Evolutionary conservation across 176 grass and related monocot genomes (phyloP).

Genomic region (Ensete ventricosum): DNA sequence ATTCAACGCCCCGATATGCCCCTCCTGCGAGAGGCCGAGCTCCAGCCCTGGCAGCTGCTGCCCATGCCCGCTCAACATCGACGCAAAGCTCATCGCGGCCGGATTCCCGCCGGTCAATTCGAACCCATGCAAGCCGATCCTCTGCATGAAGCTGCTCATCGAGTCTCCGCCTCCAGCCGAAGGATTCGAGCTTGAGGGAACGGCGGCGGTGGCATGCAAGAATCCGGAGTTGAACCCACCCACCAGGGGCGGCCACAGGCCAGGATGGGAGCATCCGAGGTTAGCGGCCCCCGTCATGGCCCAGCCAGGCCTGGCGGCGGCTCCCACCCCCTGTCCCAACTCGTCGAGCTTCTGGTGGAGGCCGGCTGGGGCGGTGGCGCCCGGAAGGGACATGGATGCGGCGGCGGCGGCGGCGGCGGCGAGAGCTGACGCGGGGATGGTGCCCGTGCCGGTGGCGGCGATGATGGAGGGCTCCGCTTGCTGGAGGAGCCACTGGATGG

Average conservation of each 20-base stretch:
- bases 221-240: slow-evolving; percentile 35
- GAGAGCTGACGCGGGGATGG: slow-evolving; percentile 61
- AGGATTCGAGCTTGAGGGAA: slow-evolving; percentile 17
- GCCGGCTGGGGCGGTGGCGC: background rate
- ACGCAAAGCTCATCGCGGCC: slow-evolving; percentile 55
- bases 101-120: slow-evolving; percentile 10
- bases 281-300: slow-evolving; percentile 8
- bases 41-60: slow-evolving; percentile 54
- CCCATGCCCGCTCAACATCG: slow-evolving; percentile 47
- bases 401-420: slow-evolving; percentile 39
- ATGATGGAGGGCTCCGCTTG: slow-evolving; percentile 69
- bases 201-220: slow-evolving; percentile 28
- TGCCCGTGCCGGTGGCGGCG: slow-evolving; percentile 58
- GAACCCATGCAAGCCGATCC: slow-evolving; percentile 9
- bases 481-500: slow-evolving; percentile 77
- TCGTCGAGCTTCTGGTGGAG: slow-evolving; percentile 24
- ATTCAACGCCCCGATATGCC: slow-evolving; percentile 50
- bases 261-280: slow-evolving; percentile 29
- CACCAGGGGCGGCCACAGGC: slow-evolving; percentile 30
- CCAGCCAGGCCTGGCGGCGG: slow-evolving; percentile 8
- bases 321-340: background rate
- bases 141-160: slow-evolving; percentile 12
- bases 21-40: slow-evolving; percentile 66
- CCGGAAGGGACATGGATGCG: slow-evolving; percentile 37
- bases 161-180: slow-evolving; percentile 13